phyloP scores from a whole-genome alignment of 1,139 yeast genomes.

The Kodamaea derodonti region DNA sequence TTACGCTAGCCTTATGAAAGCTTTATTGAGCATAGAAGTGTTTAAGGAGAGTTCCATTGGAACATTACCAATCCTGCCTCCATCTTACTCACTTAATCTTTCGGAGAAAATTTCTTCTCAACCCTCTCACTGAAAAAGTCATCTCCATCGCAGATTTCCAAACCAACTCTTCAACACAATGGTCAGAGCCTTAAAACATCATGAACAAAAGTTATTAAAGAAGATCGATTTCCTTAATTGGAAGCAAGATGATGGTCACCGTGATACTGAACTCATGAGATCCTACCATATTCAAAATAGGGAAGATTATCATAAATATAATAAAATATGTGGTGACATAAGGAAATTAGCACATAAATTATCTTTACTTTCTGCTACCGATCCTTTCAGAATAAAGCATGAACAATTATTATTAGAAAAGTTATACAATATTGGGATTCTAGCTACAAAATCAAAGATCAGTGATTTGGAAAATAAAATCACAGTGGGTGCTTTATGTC shows the following conservation, averaged over 20 bases:
- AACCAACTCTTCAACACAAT: slow-evolving; percentile 34
- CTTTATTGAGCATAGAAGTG: no score
- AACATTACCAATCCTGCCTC: no score
- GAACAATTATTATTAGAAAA: slow-evolving; percentile 85
- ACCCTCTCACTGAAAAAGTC: no score
- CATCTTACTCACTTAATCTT: no score
- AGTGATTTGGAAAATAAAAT: slow-evolving; percentile 88
- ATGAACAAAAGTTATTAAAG: slow-evolving; percentile 89
- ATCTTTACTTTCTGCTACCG: slow-evolving; percentile 79
- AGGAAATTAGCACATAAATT: slow-evolving; percentile 83
- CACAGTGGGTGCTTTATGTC: slow-evolving; percentile 86
- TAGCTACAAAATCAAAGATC: slow-evolving; percentile 83
- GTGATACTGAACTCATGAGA: slow-evolving; percentile 94
- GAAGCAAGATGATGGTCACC: slow-evolving; percentile 93
- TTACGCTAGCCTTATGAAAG: no score
- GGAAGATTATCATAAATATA: slow-evolving; percentile 93
- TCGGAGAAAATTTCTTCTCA: no score
- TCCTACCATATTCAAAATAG: slow-evolving; percentile 91
- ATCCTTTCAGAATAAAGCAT: slow-evolving; percentile 81
- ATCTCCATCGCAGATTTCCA: no score
- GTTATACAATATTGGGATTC: slow-evolving; percentile 80
- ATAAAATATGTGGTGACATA: slow-evolving; percentile 85
- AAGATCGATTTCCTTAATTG: slow-evolving; percentile 97
- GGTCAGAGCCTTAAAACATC: slow-evolving; percentile 92
- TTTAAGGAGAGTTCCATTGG: no score